Evolutionary conservation across 495 filamentous ascomycete species (phyloP).

Genomic region (Cetradonia linearis): DNA sequence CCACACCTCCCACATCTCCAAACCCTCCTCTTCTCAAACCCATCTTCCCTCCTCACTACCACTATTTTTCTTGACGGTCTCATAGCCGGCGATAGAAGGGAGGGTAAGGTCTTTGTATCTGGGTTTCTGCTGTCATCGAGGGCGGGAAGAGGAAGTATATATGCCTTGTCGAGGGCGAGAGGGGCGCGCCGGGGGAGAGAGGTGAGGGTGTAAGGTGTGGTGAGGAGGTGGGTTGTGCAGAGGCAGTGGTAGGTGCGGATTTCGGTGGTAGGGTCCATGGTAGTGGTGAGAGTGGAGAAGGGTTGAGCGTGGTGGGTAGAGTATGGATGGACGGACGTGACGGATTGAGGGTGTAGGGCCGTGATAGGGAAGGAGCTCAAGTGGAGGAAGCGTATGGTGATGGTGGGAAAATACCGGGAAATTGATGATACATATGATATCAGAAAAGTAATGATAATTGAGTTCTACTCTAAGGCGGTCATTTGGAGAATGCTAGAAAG

Average conservation of each 20-base stretch:
- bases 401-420: no score
- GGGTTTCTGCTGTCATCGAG: conserved; percentile 2
- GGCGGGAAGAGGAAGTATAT: conserved; percentile 36
- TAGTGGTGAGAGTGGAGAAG: neutral
- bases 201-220: conserved; percentile 47
- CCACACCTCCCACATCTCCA: conserved; percentile 54
- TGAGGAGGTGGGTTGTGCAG: conserved; percentile 61
- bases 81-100: conserved; percentile 11
- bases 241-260: conserved; percentile 65
- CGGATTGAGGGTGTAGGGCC: no score
- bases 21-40: conserved; percentile 60
- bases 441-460: no score
- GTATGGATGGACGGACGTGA: neutral
- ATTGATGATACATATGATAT: no score
- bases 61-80: conserved; percentile 37
- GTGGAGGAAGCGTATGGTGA: no score
- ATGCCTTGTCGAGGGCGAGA: conserved; percentile 35
- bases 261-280: conserved; percentile 21
- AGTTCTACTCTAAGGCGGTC: no score
- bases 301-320: conserved; percentile 1
- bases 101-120: conserved; percentile 2
- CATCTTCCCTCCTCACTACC: conserved; percentile 52
- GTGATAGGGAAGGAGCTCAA: no score
- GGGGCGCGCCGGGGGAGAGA: conserved; percentile 44
- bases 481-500: no score